Evolutionary conservation across 805 yeast genomes (phyloP), one percentile per base, ranked within the genome.

Genomic region (Sugiyamaella marilandica): DNA sequence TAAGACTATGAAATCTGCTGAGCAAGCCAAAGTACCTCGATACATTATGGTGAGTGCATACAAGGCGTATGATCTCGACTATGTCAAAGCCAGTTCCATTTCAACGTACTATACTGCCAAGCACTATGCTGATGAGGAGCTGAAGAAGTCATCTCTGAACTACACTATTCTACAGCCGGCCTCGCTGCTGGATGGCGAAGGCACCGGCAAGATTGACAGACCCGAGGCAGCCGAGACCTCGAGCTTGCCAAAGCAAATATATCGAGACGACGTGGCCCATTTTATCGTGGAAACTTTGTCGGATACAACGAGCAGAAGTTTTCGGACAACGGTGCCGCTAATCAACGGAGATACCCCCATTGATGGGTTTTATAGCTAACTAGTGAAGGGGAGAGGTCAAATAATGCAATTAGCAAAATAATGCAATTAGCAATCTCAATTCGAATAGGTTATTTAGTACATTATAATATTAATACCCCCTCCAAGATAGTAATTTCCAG

Each of bases 81-180:
- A 70, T 51, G 74, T 78, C 74, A 70, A 69, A 58, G 62, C 66
- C 26, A 60, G 71, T 10, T 60, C 73, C 7, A 59, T 78, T 41
- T 65, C 75, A 52, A 65, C 76, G 26, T 82, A 83, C 66, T 82
- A 74, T 58, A 79, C 80, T 53, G 82, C 85, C 11, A 83, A 83
- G 66, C 77, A 77, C 59, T 79, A 80, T 50, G 85, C 87, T 2
- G 87, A 83, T 61, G 63, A 72, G 43, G 70, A 68, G 44, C 58
- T 75, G 49, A 74, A 74, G 52, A 64, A 67, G 26, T 63, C 73
- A 10, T 63, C 67, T 1, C 69, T 77, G 57, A 78, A 80, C 57
- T 82, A 71, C 69, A 82, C 86, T 1, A 80, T 82, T 47, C 63
- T 82, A 45, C 79, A 75, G 57, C 87, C 87, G 1, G 80, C 82